Percentiles rank a stretch among this genome's conserved stretches.
phyloP scores from a whole-genome alignment of 208 protist genomes.

The Leishmania aethiopica region DNA sequence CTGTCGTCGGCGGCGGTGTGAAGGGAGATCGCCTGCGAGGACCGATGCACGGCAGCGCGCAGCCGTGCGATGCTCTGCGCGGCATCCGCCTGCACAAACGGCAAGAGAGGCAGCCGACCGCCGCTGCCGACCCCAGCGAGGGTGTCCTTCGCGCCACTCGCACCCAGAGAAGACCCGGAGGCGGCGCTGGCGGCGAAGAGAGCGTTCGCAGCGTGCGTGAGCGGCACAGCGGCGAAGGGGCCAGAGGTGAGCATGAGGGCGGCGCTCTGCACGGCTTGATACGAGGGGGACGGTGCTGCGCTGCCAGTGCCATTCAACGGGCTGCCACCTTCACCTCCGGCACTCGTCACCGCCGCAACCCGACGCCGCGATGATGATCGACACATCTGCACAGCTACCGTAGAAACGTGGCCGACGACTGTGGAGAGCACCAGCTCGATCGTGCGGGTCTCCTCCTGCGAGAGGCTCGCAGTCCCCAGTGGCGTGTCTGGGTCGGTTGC shows the following conservation, averaged over 20 bases:
- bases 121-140: not conserved
- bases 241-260: constrained; percentile 24
- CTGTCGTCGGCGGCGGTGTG: constrained; percentile 3
- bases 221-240: constrained; percentile 27
- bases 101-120: constrained; percentile 13
- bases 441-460: constrained; percentile 14
- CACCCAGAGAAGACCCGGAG: not conserved
- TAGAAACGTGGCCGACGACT: constrained; percentile 19
- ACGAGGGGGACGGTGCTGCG: constrained; percentile 8
- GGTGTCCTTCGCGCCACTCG: not conserved
- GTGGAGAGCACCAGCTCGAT: constrained; percentile 16
- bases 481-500: not conserved
- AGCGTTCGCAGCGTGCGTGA: constrained; percentile 26
- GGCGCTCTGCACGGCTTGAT: constrained; percentile 26
- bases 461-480: not conserved
- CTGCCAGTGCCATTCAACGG: not conserved
- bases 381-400: constrained; percentile 32
- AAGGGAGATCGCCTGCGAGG: constrained; percentile 10
- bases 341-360: constrained; percentile 3
- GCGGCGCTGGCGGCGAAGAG: constrained; percentile 10
- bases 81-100: constrained; percentile 27
- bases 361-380: constrained; percentile 21
- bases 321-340: not conserved
- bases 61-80: constrained; percentile 14
- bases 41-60: constrained; percentile 18